Evolutionary conservation across 1,139 yeast genomes (phyloP).

Genomic region (Zygosaccharomyces pseudobailii): DNA sequence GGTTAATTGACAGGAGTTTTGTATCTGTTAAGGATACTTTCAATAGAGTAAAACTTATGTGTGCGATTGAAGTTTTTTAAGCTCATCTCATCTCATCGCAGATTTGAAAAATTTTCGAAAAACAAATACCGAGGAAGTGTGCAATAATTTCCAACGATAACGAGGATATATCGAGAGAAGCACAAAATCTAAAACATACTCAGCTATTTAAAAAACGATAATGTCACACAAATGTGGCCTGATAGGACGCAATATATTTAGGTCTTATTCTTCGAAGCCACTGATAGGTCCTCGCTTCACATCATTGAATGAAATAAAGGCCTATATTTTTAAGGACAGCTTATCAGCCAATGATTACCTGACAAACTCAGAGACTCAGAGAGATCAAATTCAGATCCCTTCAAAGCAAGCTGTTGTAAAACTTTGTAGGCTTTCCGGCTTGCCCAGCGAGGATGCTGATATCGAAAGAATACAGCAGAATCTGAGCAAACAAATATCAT

Average conservation of each 20-base stretch:
- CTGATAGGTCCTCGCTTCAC: conserved; percentile 18
- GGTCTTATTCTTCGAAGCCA: conserved; percentile 7
- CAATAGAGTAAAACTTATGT: no score
- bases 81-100: conserved; percentile 23
- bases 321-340: conserved; percentile 18
- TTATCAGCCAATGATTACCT: conserved; percentile 28
- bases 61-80: background rate
- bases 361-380: conserved; percentile 3
- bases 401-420: conserved; percentile 19
- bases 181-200: background rate
- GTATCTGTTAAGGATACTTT: no score
- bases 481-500: conserved; percentile 43
- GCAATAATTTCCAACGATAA: conserved; percentile 5
- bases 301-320: conserved; percentile 18
- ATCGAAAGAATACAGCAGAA: conserved; percentile 34
- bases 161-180: background rate
- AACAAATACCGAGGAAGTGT: background rate
- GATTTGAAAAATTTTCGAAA: conserved; percentile 16
- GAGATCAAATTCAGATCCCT: conserved; percentile 6
- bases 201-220: background rate
- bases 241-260: background rate
- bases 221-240: background rate
- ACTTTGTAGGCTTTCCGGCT: conserved; percentile 44
- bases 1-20: no score
- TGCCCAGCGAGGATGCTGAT: conserved; percentile 31